Evolutionary conservation across 352 stramenopile species (phyloP).

Genomic region (Stramenopiles sp.): DNA sequence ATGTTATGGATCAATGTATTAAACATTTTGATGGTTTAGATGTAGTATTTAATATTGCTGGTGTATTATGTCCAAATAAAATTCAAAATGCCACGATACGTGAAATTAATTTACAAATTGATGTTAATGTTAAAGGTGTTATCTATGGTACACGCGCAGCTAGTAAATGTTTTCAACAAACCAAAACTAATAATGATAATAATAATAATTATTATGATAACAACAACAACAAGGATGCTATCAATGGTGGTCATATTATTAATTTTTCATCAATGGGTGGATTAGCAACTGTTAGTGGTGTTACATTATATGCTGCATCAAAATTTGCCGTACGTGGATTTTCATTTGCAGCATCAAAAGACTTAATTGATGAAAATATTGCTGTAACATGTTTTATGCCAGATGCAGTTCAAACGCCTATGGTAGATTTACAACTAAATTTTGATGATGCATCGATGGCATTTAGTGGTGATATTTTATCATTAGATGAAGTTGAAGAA

Average conservation of each 20-base stretch:
- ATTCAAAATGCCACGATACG: neutral
- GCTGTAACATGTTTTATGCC: neutral
- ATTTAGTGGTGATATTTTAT: neutral
- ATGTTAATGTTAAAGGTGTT: neutral
- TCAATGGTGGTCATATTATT: neutral
- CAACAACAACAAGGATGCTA: too few species aligned
- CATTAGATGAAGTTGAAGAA: conserved; percentile 1
- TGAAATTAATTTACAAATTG: conserved; percentile 1
- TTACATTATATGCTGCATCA: neutral
- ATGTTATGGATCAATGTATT: neutral
- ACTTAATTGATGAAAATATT: neutral
- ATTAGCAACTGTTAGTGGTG: neutral
- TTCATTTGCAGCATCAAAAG: neutral
- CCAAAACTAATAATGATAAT: too few species aligned
- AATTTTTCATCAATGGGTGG: neutral
- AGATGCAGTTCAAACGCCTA: neutral
- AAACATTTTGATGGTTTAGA: neutral
- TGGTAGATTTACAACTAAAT: neutral
- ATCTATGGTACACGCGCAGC: neutral
- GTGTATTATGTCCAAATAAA: neutral
- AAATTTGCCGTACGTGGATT: neutral
- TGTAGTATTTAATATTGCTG: neutral
- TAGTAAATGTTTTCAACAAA: neutral
- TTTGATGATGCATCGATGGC: neutral
- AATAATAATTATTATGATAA: too few species aligned